phyloP scores from a whole-genome alignment of 2,329 filamentous ascomycete species.

The Colletotrichum sp. region DNA sequence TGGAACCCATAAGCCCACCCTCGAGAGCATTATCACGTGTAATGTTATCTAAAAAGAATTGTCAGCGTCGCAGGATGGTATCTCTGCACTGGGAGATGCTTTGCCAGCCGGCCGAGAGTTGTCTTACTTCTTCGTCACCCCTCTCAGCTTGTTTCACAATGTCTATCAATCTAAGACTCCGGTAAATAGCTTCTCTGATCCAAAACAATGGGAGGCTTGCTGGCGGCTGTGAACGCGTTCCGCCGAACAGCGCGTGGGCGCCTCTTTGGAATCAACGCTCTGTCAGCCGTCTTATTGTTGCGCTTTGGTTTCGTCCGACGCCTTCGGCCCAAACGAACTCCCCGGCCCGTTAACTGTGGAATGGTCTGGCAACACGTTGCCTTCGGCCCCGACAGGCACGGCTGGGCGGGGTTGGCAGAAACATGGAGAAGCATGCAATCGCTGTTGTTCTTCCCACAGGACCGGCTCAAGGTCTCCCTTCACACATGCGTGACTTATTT shows the following conservation, averaged over 20 bases:
- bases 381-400: not conserved
- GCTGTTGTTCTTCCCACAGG: not conserved
- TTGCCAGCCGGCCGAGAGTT: not conserved
- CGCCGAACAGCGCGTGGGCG: not conserved
- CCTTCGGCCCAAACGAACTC: not conserved
- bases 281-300: not conserved
- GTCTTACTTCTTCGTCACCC: not conserved
- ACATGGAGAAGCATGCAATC: not conserved
- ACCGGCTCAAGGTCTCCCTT: not conserved
- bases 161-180: not conserved
- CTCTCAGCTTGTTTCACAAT: not conserved
- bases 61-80: not conserved
- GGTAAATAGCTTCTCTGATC: not conserved
- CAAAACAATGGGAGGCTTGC: not conserved
- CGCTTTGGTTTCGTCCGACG: not conserved
- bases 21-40: not conserved
- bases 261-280: not conserved
- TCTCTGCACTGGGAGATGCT: not conserved
- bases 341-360: not conserved
- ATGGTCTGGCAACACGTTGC: not conserved
- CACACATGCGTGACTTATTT: not conserved
- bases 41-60: not conserved
- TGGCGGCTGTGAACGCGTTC: not conserved
- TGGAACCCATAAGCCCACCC: not conserved
- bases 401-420: not conserved